Conservation (phyloP, 768 basidiomycete genomes). For the Trametopsis cervina region DNA sequence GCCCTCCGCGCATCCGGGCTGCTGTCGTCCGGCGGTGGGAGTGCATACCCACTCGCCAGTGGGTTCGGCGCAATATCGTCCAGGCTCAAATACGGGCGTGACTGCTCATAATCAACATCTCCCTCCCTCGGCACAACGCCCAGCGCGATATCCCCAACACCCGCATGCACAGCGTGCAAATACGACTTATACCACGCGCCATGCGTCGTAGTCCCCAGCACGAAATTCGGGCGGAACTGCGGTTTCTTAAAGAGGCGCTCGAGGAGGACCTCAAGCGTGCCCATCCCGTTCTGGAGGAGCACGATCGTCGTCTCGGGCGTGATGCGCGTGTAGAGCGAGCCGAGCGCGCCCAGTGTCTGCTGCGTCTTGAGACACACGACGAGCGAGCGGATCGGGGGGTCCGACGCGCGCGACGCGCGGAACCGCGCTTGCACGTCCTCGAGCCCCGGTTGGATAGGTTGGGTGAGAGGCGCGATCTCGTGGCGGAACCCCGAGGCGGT, state of each 20-base stretch:
- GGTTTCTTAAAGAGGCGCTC: slow-evolving; percentile 65
- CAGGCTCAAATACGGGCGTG: slow-evolving; percentile 35
- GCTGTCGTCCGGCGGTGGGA: too few species aligned
- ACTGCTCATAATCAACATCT: slow-evolving; percentile 58
- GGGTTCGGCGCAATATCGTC: slow-evolving; percentile 39
- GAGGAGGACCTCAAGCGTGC: slow-evolving; percentile 76
- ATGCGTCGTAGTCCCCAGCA: slow-evolving; percentile 79
- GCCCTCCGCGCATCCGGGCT: too few species aligned
- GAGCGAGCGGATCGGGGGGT: slow-evolving; percentile 57
- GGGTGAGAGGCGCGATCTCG: slow-evolving; percentile 35
- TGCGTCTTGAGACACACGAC: slow-evolving; percentile 80
- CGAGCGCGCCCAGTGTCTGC: slow-evolving; percentile 51
- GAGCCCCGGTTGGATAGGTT: neutral
- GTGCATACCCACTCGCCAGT: too few species aligned
- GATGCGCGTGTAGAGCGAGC: slow-evolving; percentile 55
- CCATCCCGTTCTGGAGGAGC: slow-evolving; percentile 94
- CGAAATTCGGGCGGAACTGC: slow-evolving; percentile 71
- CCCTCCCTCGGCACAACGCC: slow-evolving; percentile 67
- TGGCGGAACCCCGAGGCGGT: slow-evolving; percentile 39
- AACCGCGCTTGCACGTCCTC: neutral
- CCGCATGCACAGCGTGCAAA: slow-evolving; percentile 61
- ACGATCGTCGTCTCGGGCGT: slow-evolving; percentile 71
- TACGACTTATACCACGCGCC: slow-evolving; percentile 54
- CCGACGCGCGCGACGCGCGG: neutral
- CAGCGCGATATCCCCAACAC: slow-evolving; percentile 66